A percentile compares a stretch with the other conserved stretches of the same genome.
Conservation (phyloP, 805 yeast genomes). For the Yamadazyma kitorensis region DNA sequence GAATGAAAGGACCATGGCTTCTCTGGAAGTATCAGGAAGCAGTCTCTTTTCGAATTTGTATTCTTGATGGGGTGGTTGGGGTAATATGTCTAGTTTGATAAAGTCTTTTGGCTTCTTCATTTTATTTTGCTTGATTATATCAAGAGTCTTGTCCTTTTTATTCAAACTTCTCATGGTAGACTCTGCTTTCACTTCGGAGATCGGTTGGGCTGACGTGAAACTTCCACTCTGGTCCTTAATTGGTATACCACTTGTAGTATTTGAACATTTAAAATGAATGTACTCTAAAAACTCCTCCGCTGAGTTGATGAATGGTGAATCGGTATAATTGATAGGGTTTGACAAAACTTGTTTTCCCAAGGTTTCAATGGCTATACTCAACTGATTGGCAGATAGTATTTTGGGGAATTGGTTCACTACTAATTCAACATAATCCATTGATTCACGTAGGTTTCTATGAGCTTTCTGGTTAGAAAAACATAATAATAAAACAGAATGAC, state of each 20-base stretch:
- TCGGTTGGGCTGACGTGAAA: conserved; percentile 38
- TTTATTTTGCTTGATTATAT: conserved; percentile 29
- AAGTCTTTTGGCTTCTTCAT: conserved; percentile 31
- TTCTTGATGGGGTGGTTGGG: conserved; percentile 6
- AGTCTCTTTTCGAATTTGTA: conserved; percentile 23
- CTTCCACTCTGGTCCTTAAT: conserved; percentile 12
- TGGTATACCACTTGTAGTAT: conserved; percentile 29
- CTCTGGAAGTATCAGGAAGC: conserved; percentile 41
- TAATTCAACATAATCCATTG: conserved; percentile 42
- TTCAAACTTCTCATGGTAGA: conserved; percentile 32
- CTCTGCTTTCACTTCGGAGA: conserved; percentile 33
- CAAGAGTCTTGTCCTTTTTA: conserved; percentile 14
- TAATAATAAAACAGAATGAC: conserved; percentile 55
- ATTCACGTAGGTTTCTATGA: conserved; percentile 16
- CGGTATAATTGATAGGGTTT: conserved; percentile 16
- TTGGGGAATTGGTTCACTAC: conserved; percentile 56
- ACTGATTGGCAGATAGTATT: conserved; percentile 50
- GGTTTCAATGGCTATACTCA: conserved; percentile 55
- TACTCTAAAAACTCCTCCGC: conserved; percentile 40
- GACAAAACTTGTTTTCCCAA: conserved; percentile 43
- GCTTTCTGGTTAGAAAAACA: conserved; percentile 29
- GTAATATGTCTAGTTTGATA: conserved; percentile 16
- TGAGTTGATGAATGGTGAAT: conserved; percentile 10
- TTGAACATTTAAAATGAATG: conserved; percentile 40
- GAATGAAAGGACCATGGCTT: conserved; percentile 46